These are phyloP conservation scores for Linanthus parryae DNA, from an alignment of 148 eudicot genomes.

Conservation along the genomic window DNA sequence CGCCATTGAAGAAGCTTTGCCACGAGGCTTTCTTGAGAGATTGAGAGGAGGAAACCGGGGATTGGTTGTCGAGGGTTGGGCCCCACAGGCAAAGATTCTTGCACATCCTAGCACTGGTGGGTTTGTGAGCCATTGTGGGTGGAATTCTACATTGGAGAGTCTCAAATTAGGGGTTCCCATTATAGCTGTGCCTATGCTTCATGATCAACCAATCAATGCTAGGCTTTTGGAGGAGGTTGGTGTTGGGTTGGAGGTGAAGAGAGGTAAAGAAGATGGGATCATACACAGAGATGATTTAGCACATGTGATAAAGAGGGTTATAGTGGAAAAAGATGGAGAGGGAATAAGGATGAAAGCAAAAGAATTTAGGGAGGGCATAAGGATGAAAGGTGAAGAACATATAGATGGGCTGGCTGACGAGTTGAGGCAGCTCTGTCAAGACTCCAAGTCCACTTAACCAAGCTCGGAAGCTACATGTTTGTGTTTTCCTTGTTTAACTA, in stretches of 20 bases:
- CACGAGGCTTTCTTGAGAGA: slow-evolving; percentile 8
- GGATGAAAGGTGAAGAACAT: slow-evolving; percentile 1
- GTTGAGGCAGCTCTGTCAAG: slow-evolving; percentile 7
- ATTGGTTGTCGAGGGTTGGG: slow-evolving; percentile 9
- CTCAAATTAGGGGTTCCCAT: slow-evolving; percentile 9
- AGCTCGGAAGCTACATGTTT: too few species aligned
- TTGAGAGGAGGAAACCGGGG: background rate
- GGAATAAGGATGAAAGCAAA: slow-evolving; percentile 7
- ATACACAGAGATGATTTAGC: slow-evolving; percentile 7
- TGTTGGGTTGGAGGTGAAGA: slow-evolving; percentile 3
- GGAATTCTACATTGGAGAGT: slow-evolving; percentile 10
- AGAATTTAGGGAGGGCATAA: slow-evolving; percentile 7
- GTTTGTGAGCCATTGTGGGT: slow-evolving; percentile 18
- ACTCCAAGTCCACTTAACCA: background rate
- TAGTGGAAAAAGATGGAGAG: slow-evolving; percentile 8
- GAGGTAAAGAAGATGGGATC: background rate
- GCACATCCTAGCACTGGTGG: slow-evolving; percentile 9
- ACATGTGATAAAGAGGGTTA: slow-evolving; percentile 3
- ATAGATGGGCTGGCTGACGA: slow-evolving; percentile 10
- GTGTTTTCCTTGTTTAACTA: too few species aligned
- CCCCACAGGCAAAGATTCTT: slow-evolving; percentile 13
- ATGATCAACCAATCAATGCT: slow-evolving; percentile 13
- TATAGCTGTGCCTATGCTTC: slow-evolving; percentile 9
- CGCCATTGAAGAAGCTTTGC: slow-evolving; percentile 13
- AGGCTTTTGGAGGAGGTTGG: slow-evolving; percentile 4